Evolutionary conservation across 2,329 filamentous ascomycete species (phyloP).

Genomic region (Paecilomyces sp.): DNA sequence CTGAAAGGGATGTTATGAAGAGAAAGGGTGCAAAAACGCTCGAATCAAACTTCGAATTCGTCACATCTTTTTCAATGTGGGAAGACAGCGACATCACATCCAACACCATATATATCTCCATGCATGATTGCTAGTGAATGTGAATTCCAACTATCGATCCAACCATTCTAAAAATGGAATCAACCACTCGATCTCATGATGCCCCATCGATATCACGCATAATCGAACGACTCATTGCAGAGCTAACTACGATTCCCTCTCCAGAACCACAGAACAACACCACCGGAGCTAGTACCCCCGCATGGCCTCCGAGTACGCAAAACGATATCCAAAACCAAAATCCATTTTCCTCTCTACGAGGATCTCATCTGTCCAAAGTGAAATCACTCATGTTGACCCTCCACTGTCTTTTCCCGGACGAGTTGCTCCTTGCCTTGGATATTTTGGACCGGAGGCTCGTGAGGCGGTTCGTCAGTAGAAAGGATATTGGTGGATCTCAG

Average conservation of each 20-base stretch:
- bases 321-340: neutral
- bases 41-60: no score
- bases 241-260: slow-evolving; percentile 7
- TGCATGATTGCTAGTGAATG: no score
- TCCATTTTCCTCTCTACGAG: slow-evolving; percentile 15
- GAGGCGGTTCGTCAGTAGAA: slow-evolving; percentile 41
- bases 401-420: slow-evolving; percentile 75
- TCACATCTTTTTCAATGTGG: no score
- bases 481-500: slow-evolving; percentile 14
- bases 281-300: neutral
- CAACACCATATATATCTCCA: no score
- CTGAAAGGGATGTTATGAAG: no score
- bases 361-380: slow-evolving; percentile 16
- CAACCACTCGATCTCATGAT: neutral
- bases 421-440: slow-evolving; percentile 78
- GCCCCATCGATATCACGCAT: neutral
- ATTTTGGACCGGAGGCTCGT: slow-evolving; percentile 74
- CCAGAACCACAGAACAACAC: slow-evolving; percentile 1
- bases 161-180: neutral
- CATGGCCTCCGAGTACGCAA: neutral
- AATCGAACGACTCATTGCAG: neutral
- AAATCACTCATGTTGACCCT: slow-evolving; percentile 65
- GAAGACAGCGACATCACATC: no score
- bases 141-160: neutral
- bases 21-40: no score